These are phyloP conservation scores for Saturnispora zaruensis DNA, from an alignment of 805 yeast genomes.

Conservation along the genomic window DNA sequence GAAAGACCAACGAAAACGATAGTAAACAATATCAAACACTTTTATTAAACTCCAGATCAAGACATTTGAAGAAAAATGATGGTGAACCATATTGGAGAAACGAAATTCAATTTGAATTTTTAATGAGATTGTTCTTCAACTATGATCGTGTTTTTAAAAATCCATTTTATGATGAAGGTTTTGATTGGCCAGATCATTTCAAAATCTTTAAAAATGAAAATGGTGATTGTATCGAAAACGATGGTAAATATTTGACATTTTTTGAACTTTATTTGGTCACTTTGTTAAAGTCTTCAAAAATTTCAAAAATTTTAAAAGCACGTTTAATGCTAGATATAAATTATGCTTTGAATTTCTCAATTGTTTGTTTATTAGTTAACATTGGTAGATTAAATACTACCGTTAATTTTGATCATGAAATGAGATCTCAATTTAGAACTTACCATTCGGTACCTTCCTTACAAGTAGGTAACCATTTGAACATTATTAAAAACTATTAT, in stretches of 20 bases:
- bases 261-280: constrained; percentile 77
- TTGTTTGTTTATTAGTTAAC: constrained; percentile 68
- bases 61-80: constrained; percentile 78
- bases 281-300: constrained; percentile 72
- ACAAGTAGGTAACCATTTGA: constrained; percentile 52
- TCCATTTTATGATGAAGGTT: constrained; percentile 35
- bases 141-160: constrained; percentile 59
- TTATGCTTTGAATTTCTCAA: constrained; percentile 29
- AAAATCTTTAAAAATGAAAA: constrained; percentile 17
- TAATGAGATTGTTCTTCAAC: constrained; percentile 57
- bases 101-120: constrained; percentile 80
- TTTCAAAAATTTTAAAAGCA: constrained; percentile 76
- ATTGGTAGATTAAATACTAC: constrained; percentile 94
- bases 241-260: constrained; percentile 54
- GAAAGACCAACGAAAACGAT: not conserved
- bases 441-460: constrained; percentile 89
- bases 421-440: constrained; percentile 88
- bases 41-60: constrained; percentile 26
- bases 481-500: constrained; percentile 22
- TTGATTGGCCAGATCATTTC: constrained; percentile 31
- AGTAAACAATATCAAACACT: constrained; percentile 23
- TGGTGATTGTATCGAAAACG: constrained; percentile 19
- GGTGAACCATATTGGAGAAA: constrained; percentile 87
- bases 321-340: constrained; percentile 54
- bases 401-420: constrained; percentile 86